A percentile compares a stretch with the other conserved stretches of the same genome.
These are phyloP conservation scores for Termitomyces sp. DNA, from an alignment of 768 basidiomycete genomes.

Conservation along the genomic window DNA sequence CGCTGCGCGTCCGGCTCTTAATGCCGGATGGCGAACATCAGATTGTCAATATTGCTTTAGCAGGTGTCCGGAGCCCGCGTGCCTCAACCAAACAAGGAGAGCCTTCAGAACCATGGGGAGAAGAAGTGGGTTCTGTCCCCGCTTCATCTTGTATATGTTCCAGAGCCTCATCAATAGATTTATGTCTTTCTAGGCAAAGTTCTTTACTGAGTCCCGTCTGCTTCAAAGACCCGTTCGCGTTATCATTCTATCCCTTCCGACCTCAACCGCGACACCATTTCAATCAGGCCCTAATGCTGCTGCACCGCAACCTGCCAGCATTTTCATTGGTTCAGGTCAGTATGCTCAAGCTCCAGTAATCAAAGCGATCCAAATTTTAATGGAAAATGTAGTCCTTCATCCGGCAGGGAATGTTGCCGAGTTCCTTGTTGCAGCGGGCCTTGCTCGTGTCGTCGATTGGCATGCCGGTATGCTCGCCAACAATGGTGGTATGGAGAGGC, in stretches of 20 bases:
- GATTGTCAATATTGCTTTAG: slow-evolving; percentile 78
- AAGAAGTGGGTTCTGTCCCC: slow-evolving; percentile 58
- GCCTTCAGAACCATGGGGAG: slow-evolving; percentile 75
- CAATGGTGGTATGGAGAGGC: slow-evolving; percentile 79
- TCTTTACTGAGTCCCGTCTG: slow-evolving; percentile 86
- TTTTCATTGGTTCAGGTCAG: slow-evolving; percentile 85
- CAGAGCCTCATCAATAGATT: slow-evolving; percentile 14
- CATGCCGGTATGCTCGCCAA: slow-evolving; percentile 92
- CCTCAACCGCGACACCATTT: slow-evolving; percentile 74
- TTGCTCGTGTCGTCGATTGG: slow-evolving; percentile 95
- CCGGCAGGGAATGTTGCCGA: slow-evolving; percentile 95
- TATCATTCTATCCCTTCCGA: slow-evolving; percentile 75
- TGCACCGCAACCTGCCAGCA: slow-evolving; percentile 63
- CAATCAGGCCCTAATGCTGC: slow-evolving; percentile 47
- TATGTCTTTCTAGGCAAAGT: slow-evolving; percentile 61
- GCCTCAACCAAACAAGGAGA: slow-evolving; percentile 70
- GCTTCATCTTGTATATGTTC: slow-evolving; percentile 3
- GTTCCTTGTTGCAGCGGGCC: slow-evolving; percentile 73
- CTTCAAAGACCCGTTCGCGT: slow-evolving; percentile 76
- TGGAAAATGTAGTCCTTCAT: slow-evolving; percentile 55
- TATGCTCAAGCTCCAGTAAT: slow-evolving; percentile 1
- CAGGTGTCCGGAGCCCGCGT: slow-evolving; percentile 75
- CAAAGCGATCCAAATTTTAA: neutral
- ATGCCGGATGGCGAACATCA: slow-evolving; percentile 90
- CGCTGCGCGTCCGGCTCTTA: slow-evolving; percentile 80